Evolutionary conservation across 2,329 filamentous ascomycete species (phyloP), one percentile per base, ranked within the genome.

Genomic region (Microcyclospora pomicola): DNA sequence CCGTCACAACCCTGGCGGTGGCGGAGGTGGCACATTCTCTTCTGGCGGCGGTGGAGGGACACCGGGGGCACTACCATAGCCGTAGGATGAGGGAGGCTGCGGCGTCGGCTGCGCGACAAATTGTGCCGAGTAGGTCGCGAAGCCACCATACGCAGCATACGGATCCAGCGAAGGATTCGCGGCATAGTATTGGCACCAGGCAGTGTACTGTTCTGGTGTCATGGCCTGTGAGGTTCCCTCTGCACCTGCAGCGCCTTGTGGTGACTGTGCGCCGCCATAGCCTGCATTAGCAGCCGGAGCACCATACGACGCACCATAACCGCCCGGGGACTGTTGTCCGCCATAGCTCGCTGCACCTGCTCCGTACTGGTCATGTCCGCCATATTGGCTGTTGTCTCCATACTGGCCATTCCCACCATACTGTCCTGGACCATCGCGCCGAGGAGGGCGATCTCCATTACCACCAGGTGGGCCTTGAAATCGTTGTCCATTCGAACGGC

Each of bases 71-170:
- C 19, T 7, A 24, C 19, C 19, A 24, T 24, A 24, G 19, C 19
- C 19, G 7, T 24, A 24, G 5, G 19, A 24, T 4, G 19, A 24
- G 4, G 19, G 19, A 24, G 19, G 19, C 19, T 24, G 19, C 19
- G 19, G 19, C 7, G 19, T 24, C 5, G 19, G 7, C 19, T 24
- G 19, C 4, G 19, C 19, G 19, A 24, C 19, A 24, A 24, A 47
- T 31, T 44, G 43, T 9, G 42, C 45, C 47, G 48, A 50, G 30
- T 48, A 41, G 13, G 46, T 38, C 9, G 44, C 50, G 24, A 51
- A 95, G 38, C 88, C 88, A 44, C 88, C 88, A 50, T 91, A 95
- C 7, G 82, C 77, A 31, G 85, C 85, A 58, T 95, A 95, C 0
- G 87, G 88, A 53, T 95, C 85, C 45, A 73, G 67, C 45, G 69